Evolutionary conservation across 306 rosid genomes (phyloP), one percentile per base, ranked within the genome.

Genomic region (Mimosa pudica): DNA sequence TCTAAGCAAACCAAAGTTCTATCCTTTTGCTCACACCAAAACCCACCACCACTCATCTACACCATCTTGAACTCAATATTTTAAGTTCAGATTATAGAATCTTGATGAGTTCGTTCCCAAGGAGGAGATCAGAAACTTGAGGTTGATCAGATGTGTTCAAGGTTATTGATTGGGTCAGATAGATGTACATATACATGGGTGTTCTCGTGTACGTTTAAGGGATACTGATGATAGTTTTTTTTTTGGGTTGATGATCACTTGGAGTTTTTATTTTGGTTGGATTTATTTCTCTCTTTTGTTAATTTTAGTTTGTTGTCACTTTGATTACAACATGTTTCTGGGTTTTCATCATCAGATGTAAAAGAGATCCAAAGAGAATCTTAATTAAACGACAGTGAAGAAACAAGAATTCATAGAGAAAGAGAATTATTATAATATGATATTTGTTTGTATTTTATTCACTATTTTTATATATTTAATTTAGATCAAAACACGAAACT

Each of bases 21-120:
- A 79, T 57, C 86, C 89, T 36, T 91, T 87, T 79, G 47, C 67
- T 81, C 84, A 79, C 76, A 38, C 83, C 74, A 81, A 61, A 30
- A 4, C 38, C 67, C 67, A 83, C 36, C 82, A 78, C 2, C 38
- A 78, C 30, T 48, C 71, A 35, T 74, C 89, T 58, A 74, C 86
- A 75, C 57, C 88, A 45, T 84, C 89, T 73, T 87, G 90, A 87
- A 57, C 71, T 75, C 30, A 20, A 5, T 63, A 32, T 48, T 12
- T 35, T 61, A 38, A 38, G 65, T 10, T 32, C 38, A 24, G 65
- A 38, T 48, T 48, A 24, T 10, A 60, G 41, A 30, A 61, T 61
- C 36, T 24, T 30, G 67, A 57, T 24, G 36, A 4, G 33, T 48
- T 38, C 42, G 42, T 2, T 38, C 42, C 30, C 30, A 24, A 38